Base-by-base conservation (phyloP, 164 flowering plant genomes). In the Umbellularia californica region DNA sequence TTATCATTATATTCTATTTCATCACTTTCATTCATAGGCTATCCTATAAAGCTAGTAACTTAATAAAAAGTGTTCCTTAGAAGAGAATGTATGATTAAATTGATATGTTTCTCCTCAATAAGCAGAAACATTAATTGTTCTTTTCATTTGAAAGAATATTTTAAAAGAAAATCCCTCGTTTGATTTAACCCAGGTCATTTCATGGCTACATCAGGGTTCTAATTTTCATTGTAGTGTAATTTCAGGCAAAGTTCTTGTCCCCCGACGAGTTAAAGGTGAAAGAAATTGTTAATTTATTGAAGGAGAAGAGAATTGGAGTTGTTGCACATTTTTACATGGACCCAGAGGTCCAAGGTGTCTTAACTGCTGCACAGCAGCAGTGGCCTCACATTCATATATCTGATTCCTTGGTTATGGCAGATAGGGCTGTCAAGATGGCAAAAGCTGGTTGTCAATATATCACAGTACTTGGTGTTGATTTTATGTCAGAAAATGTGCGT, bases 401-500 rank as follows among this genome's bases (percentile, higher is more conserved):
- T 25, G 99, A 94, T 78, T 92, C 98, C 3, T 82, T 95, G 88
- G 95, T 91, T 71, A 95, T 95, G 99, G 98, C 98, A 62, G 99
- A 95, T 84, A 74, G 70, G 10, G 99, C 98, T 77, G 97, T 94
- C 28, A 91, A 87, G 79, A 95, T 95, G 98, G 97, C 98, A 15
- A 80, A 91, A 85, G 92, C 80, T 77, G 98, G 99, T 73, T 92
- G 99, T 77, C 69, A 89, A 73, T 88, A 81, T 72, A 88, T 93
- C 51, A 79, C 97, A 25, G 99, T 95, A 77, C 85, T 94, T 41
- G 97, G 99, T 77, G 98, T 95, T 22, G 99, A 93, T 83, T 95
- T 95, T 76, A 93, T 95, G 99, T 91, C 99, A 47, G 99, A 94
- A 84, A 95, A 94, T 84, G 98, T 95, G n/a, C 97, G 95, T 41